phyloP scores from a whole-genome alignment of 2,329 filamentous ascomycete species.

The Trichophyton simii region DNA sequence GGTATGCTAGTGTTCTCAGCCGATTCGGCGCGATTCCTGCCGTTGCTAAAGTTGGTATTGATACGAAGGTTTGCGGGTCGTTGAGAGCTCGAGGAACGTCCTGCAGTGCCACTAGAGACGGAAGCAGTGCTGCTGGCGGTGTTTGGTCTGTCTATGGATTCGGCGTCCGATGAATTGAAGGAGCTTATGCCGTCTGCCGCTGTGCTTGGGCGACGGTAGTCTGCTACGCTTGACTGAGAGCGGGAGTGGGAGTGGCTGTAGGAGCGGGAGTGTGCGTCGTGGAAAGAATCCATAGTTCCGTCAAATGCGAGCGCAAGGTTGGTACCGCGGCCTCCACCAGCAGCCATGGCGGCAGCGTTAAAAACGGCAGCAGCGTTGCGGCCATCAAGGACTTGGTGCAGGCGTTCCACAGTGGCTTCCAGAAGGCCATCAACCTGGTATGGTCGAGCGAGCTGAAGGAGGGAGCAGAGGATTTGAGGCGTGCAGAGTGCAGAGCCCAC shows the following conservation, averaged over 20 bases:
- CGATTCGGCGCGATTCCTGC: slow-evolving; percentile 28
- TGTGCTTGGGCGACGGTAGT: slow-evolving; percentile 15
- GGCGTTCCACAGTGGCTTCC: slow-evolving; percentile 80
- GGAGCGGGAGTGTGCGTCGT: slow-evolving; percentile 19
- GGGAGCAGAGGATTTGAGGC: slow-evolving; percentile 87
- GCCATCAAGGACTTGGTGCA: slow-evolving; percentile 81
- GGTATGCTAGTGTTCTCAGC: slow-evolving; percentile 27
- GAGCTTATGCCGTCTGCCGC: slow-evolving; percentile 22
- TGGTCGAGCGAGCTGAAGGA: slow-evolving; percentile 82
- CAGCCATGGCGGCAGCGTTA: slow-evolving; percentile 96
- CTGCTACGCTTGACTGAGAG: neutral
- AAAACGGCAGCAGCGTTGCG: slow-evolving; percentile 94
- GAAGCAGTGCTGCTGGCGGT: slow-evolving; percentile 11
- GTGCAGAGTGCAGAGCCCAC: slow-evolving; percentile 69
- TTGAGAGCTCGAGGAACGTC: slow-evolving; percentile 11
- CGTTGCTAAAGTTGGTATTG: slow-evolving; percentile 25
- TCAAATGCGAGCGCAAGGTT: slow-evolving; percentile 49
- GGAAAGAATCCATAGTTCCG: slow-evolving; percentile 33
- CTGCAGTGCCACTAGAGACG: neutral
- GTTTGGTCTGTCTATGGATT: slow-evolving; percentile 21
- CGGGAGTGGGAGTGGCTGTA: neutral
- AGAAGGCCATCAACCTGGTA: slow-evolving; percentile 88
- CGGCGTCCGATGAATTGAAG: slow-evolving; percentile 29
- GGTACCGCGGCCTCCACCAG: slow-evolving; percentile 77
- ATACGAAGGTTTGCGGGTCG: slow-evolving; percentile 24